Percentiles rank a stretch among this genome's conserved stretches.
Evolutionary conservation across 1,284 basidiomycete species (phyloP).

Genomic region (Puccinia polysora): DNA sequence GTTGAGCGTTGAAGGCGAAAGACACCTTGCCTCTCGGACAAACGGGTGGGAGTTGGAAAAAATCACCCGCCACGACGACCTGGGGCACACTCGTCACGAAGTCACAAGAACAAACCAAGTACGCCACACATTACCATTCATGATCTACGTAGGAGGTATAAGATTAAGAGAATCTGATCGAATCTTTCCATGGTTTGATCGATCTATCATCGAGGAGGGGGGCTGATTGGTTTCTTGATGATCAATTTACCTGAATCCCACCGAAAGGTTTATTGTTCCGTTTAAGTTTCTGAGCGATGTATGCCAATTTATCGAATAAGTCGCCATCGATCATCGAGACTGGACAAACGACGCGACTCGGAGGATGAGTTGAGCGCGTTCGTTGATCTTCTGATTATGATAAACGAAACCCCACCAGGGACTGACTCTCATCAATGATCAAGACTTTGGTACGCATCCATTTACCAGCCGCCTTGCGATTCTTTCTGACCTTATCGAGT

Average conservation of each 20-base stretch:
- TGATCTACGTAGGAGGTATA: too few relatives aligned
- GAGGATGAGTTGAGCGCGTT: too few relatives aligned
- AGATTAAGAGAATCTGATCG: too few relatives aligned
- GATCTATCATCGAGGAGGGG: not conserved
- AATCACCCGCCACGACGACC: conserved; percentile 88
- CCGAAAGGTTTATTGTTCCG: conserved; percentile 71
- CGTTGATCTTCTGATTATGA: not conserved
- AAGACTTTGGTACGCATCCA: conserved; percentile 47
- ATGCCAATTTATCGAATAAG: conserved; percentile 80
- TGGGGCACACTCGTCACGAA: conserved; percentile 56
- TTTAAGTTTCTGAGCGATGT: conserved; percentile 64
- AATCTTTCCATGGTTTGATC: too few relatives aligned
- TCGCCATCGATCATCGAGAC: conserved; percentile 96
- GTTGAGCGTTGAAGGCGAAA: conserved; percentile 84
- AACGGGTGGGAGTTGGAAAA: conserved; percentile 94
- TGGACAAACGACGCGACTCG: conserved; percentile 52
- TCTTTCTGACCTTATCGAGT: conserved; percentile 63
- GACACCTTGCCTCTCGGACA: conserved; percentile 54
- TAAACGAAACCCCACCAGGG: not conserved
- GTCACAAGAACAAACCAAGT: not conserved
- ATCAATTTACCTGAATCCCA: conserved; percentile 72
- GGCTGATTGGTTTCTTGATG: not conserved
- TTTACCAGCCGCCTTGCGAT: conserved; percentile 64
- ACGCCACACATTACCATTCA: too few relatives aligned
- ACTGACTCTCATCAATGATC: conserved; percentile 45